Evolutionary conservation across 441 rosid genomes (phyloP).

Genomic region (Erysimum cheiri): DNA sequence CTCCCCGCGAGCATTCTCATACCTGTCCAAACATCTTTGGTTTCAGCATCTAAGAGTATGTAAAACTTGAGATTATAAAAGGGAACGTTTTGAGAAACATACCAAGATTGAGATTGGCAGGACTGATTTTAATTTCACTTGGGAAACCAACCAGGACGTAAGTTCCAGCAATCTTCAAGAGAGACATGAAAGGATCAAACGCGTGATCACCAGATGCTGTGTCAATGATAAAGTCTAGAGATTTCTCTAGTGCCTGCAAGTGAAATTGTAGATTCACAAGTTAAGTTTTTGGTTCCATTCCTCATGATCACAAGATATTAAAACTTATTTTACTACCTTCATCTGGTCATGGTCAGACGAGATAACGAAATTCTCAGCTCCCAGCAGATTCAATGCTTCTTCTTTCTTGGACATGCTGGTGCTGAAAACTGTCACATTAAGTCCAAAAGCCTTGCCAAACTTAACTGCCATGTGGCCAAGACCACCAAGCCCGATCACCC

Average conservation of each 20-base stretch:
- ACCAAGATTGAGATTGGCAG: constrained; percentile 72
- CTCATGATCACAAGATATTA: background rate
- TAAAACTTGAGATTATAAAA: background rate
- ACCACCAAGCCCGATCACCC: constrained; percentile 92
- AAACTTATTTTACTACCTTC: constrained; percentile 56
- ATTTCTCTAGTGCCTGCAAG: constrained; percentile 62
- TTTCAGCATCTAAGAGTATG: constrained; percentile 19
- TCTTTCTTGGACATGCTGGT: constrained; percentile 81
- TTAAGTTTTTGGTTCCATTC: background rate
- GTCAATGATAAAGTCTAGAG: constrained; percentile 79
- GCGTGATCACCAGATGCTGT: constrained; percentile 90
- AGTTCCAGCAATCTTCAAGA: constrained; percentile 69
- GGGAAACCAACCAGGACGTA: constrained; percentile 80
- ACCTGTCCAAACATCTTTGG: constrained; percentile 50
- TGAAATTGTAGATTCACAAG: background rate
- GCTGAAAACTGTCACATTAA: constrained; percentile 84
- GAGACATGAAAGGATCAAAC: constrained; percentile 79
- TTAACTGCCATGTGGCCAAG: constrained; percentile 99
- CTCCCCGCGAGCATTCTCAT: constrained; percentile 72
- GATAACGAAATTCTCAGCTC: constrained; percentile 70
- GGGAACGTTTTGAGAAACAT: background rate
- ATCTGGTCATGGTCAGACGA: constrained; percentile 78
- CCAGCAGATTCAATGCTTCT: constrained; percentile 74
- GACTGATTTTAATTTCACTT: constrained; percentile 77
- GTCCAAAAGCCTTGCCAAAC: constrained; percentile 93